phyloP scores from a whole-genome alignment of 805 yeast genomes.

The Candida railenensis region DNA sequence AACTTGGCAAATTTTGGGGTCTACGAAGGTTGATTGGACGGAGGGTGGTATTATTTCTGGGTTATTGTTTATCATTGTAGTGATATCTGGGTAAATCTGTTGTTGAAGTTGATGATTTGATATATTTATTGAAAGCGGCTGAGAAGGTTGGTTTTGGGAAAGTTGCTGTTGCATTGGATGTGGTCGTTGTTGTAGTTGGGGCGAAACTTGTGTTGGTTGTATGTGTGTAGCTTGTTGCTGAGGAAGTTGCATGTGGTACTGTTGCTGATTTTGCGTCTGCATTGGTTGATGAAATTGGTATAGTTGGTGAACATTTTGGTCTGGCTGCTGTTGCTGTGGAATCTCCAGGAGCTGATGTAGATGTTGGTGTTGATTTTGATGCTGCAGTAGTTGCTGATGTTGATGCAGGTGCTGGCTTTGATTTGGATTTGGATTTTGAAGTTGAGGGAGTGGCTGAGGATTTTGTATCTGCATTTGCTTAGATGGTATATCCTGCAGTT shows the following conservation, averaged over 20 bases:
- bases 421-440: neutral
- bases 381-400: neutral
- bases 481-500: neutral
- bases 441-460: neutral
- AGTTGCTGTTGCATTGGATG: neutral
- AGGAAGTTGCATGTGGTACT: neutral
- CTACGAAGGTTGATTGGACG: slow-evolving; percentile 17
- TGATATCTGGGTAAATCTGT: slow-evolving; percentile 15
- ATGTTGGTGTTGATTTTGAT: neutral
- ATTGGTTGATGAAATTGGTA: neutral
- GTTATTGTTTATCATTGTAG: slow-evolving; percentile 17
- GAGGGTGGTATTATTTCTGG: slow-evolving; percentile 15
- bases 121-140: neutral
- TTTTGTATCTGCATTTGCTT: neutral
- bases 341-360: neutral
- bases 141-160: neutral
- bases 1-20: slow-evolving; percentile 14
- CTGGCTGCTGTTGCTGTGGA: neutral
- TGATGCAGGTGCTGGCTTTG: neutral
- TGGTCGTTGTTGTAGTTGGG: neutral
- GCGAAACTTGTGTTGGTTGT: no score
- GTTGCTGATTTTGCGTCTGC: neutral
- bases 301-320: neutral
- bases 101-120: neutral
- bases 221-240: neutral